phyloP scores from a whole-genome alignment of 1,284 basidiomycete species.

The Melampsora occidentalis region DNA sequence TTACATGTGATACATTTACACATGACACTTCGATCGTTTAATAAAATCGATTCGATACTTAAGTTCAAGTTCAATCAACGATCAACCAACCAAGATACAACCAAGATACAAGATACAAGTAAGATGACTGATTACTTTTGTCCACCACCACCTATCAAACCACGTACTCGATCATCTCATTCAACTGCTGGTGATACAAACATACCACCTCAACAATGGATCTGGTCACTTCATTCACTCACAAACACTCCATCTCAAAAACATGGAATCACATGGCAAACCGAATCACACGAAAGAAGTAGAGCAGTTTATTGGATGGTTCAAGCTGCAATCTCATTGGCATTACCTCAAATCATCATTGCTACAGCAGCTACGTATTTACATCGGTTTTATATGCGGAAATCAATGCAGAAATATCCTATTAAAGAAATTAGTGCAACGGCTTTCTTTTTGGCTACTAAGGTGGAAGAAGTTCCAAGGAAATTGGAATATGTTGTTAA shows the following conservation, averaged over 20 bases:
- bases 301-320: constrained; percentile 28
- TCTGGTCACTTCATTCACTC: constrained; percentile 15
- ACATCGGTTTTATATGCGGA: constrained; percentile 52
- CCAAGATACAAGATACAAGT: no score
- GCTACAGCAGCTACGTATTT: constrained; percentile 49
- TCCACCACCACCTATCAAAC: constrained; percentile 14
- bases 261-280: constrained; percentile 9
- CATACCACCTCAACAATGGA: constrained; percentile 30
- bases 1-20: no score
- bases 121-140: constrained; percentile 33
- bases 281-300: constrained; percentile 21
- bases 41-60: no score
- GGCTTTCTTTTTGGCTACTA: constrained; percentile 50
- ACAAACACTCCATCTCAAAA: constrained; percentile 19
- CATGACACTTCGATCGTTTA: no score
- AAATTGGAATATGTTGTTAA: constrained; percentile 47
- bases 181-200: constrained; percentile 30
- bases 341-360: constrained; percentile 45
- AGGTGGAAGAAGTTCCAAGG: constrained; percentile 48
- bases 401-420: constrained; percentile 46
- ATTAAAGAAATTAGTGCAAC: constrained; percentile 46
- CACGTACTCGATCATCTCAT: not conserved
- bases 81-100: no score
- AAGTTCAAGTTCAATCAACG: no score
- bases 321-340: constrained; percentile 13